A percentile compares a stretch with the other conserved stretches of the same genome.
Evolutionary conservation across 164 flowering plant species (phyloP).

Genomic region (Aristolochia californica): DNA sequence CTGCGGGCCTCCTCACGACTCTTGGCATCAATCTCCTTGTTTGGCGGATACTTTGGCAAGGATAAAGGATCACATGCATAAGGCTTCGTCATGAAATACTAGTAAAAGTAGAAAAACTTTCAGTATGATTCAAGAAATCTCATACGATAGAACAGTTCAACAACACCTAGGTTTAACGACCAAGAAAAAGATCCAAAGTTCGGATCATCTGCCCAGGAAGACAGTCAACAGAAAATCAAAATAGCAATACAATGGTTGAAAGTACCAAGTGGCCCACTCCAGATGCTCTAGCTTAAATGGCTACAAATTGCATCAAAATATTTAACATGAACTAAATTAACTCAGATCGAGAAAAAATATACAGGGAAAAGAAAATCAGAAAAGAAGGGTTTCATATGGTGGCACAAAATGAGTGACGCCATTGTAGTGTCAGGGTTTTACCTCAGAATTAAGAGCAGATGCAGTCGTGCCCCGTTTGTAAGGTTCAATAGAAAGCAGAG

Average conservation of each 20-base stretch:
- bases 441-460: conserved; percentile 67
- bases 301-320: neutral
- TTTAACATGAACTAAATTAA: neutral
- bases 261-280: no score
- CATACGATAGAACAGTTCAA: neutral
- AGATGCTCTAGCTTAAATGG: no score
- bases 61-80: conserved; percentile 79
- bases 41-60: conserved; percentile 87
- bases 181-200: no score
- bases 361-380: neutral
- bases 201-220: no score
- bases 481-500: conserved; percentile 67
- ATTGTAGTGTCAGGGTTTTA: conserved; percentile 8
- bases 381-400: neutral
- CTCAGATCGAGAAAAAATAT: neutral
- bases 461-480: conserved; percentile 71
- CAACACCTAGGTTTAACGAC: no score
- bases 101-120: conserved; percentile 8
- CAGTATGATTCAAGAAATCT: neutral
- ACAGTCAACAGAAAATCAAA: no score
- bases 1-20: conserved; percentile 52
- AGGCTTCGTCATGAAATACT: conserved; percentile 79
- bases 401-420: no score
- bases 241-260: no score
- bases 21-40: conserved; percentile 87